Percentiles rank a stretch among this genome's conserved stretches.
phyloP scores from a whole-genome alignment of 345 rosid species.

The Lumnitzera littorea region DNA sequence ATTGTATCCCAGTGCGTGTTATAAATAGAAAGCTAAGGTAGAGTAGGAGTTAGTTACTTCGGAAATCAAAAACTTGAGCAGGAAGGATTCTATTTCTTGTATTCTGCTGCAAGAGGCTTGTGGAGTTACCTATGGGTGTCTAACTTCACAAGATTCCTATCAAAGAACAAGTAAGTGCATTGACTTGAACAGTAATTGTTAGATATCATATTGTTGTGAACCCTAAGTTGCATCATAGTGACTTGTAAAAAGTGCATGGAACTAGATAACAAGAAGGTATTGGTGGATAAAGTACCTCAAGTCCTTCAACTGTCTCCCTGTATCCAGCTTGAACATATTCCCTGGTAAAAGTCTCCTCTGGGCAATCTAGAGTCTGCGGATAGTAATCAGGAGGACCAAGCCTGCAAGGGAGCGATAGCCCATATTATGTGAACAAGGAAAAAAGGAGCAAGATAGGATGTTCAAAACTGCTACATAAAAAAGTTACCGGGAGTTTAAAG shows the following conservation, averaged over 20 bases:
- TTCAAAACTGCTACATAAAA: neutral
- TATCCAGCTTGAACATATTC: constrained; percentile 82
- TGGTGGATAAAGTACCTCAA: constrained; percentile 59
- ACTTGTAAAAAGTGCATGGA: neutral
- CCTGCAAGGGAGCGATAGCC: constrained; percentile 29
- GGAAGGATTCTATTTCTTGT: no score
- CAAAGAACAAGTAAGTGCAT: no score
- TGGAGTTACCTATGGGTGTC: no score
- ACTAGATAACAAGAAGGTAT: neutral
- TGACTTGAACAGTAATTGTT: no score
- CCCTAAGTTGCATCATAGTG: no score
- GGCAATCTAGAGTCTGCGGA: constrained; percentile 80
- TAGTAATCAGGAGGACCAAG: constrained; percentile 96
- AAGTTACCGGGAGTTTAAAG: constrained; percentile 73
- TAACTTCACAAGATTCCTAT: no score
- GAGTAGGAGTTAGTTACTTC: no score
- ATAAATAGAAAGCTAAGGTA: no score
- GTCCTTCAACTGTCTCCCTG: constrained; percentile 90
- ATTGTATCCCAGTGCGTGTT: no score
- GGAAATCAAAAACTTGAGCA: no score
- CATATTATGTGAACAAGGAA: neutral
- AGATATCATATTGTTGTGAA: no score
- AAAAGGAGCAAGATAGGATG: neutral
- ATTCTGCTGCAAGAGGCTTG: no score
- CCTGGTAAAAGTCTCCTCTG: constrained; percentile 82